Conservation (phyloP, 305 asterid genomes). For the Stenogyne calaminthoides region DNA sequence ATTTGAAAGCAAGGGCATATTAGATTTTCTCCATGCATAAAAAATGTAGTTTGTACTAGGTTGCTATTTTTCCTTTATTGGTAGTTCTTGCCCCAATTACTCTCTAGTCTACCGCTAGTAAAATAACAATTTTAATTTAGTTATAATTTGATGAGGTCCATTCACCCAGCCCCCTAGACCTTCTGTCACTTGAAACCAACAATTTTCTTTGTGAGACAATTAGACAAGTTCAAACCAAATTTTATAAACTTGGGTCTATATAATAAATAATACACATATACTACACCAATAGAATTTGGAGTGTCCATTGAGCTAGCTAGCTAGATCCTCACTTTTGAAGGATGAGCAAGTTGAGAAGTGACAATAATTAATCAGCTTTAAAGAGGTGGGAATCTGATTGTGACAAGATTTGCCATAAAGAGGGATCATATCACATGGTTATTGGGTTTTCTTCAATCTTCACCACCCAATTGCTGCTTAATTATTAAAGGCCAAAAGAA, state of each 20-base stretch:
- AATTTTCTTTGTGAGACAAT: background rate
- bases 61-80: too few species aligned
- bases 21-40: too few species aligned
- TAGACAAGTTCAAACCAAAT: background rate
- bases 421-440: constrained; percentile 27
- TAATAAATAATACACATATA: background rate
- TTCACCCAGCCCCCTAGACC: too few species aligned
- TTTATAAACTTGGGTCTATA: background rate
- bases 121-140: too few species aligned
- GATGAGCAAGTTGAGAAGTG: background rate
- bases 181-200: too few species aligned
- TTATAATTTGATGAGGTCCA: too few species aligned
- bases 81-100: too few species aligned
- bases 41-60: too few species aligned
- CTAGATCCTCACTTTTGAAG: background rate
- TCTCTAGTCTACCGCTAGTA: too few species aligned
- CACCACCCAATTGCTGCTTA: constrained; percentile 14
- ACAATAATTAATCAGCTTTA: constrained; percentile 2
- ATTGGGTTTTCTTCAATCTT: constrained; percentile 15
- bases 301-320: background rate
- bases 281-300: background rate
- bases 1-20: too few species aligned
- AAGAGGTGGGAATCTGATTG: constrained; percentile 25
- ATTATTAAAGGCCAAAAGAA: background rate
- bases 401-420: constrained; percentile 28